Percentiles rank a stretch among this genome's conserved stretches.
phyloP scores from a whole-genome alignment of 1,139 yeast genomes.

The Barnettozyma hawaiiensis region DNA sequence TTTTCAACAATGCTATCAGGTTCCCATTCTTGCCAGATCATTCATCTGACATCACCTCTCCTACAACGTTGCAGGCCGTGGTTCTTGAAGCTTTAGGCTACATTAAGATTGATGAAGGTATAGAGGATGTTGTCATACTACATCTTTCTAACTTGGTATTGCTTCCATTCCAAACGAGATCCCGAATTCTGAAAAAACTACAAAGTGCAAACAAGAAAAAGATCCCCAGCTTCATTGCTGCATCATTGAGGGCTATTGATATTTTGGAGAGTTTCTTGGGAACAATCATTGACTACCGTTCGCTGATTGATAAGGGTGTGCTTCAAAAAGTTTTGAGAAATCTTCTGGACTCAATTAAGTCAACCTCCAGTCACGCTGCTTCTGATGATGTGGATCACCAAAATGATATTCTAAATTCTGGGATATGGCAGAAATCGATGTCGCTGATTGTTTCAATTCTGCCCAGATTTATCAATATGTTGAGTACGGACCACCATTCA shows the following conservation, averaged over 20 bases:
- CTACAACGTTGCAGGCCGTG: slow-evolving; percentile 50
- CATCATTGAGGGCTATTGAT: slow-evolving; percentile 47
- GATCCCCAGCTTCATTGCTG: slow-evolving; percentile 63
- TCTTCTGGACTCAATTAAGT: slow-evolving; percentile 35
- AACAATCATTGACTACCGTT: slow-evolving; percentile 29
- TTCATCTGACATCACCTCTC: slow-evolving; percentile 40
- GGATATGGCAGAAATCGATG: slow-evolving; percentile 29
- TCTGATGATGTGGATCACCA: slow-evolving; percentile 30
- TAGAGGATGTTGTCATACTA: slow-evolving; percentile 39
- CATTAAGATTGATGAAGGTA: slow-evolving; percentile 31
- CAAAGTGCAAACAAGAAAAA: slow-evolving; percentile 32
- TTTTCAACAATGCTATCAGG: slow-evolving; percentile 55
- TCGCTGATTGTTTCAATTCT: slow-evolving; percentile 29
- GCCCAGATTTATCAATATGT: slow-evolving; percentile 21
- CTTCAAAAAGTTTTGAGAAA: slow-evolving; percentile 35
- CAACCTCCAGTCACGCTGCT: slow-evolving; percentile 30
- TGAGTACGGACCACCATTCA: slow-evolving; percentile 4
- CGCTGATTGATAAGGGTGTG: slow-evolving; percentile 43
- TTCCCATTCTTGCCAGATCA: slow-evolving; percentile 59
- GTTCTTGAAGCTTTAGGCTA: slow-evolving; percentile 41
- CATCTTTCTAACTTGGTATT: slow-evolving; percentile 49
- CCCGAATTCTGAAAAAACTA: slow-evolving; percentile 40
- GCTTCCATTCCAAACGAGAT: slow-evolving; percentile 56
- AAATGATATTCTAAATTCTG: slow-evolving; percentile 22
- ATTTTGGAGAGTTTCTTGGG: slow-evolving; percentile 37